Evolutionary conservation across 495 filamentous ascomycete genomes (phyloP).

Genomic region (Penicillium paradoxum): DNA sequence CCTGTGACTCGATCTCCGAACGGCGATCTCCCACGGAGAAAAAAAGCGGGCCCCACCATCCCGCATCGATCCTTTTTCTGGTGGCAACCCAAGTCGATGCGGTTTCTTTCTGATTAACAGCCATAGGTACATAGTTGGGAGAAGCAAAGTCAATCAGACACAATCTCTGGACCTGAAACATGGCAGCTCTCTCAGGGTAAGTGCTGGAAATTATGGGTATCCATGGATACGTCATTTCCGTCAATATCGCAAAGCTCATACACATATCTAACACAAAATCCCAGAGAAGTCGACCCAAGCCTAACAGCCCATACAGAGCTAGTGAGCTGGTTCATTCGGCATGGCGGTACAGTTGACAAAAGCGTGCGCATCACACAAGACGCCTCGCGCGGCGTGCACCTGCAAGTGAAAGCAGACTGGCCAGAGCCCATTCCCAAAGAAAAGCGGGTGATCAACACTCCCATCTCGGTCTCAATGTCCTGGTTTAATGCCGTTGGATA

Average conservation of each 20-base stretch:
- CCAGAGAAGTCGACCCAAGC: constrained; percentile 10
- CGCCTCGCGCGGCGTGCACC: constrained; percentile 41
- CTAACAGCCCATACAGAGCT: constrained; percentile 31
- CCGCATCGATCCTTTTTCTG: constrained; percentile 11
- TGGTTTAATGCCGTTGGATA: constrained; percentile 48
- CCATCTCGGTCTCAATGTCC: constrained; percentile 45
- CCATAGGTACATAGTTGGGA: too few relatives aligned
- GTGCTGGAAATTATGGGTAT: neutral
- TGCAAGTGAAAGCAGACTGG: constrained; percentile 36
- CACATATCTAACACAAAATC: constrained; percentile 11
- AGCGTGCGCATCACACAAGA: constrained; percentile 38
- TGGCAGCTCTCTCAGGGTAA: constrained; percentile 3
- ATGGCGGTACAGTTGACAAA: constrained; percentile 42
- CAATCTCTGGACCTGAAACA: neutral
- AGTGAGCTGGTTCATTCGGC: constrained; percentile 36
- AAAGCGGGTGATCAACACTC: constrained; percentile 41
- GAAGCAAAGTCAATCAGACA: too few relatives aligned
- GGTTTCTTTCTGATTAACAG: too few relatives aligned
- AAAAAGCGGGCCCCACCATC: constrained; percentile 11
- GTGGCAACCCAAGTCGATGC: too few relatives aligned
- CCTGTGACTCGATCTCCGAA: too few relatives aligned
- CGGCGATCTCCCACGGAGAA: neutral
- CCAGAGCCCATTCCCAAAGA: constrained; percentile 21
- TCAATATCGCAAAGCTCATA: neutral
- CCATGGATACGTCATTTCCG: neutral